Evolutionary conservation across 768 basidiomycete genomes (phyloP), one percentile per base, ranked within the genome.

Genomic region (Chalciporus sphaerocephalus): DNA sequence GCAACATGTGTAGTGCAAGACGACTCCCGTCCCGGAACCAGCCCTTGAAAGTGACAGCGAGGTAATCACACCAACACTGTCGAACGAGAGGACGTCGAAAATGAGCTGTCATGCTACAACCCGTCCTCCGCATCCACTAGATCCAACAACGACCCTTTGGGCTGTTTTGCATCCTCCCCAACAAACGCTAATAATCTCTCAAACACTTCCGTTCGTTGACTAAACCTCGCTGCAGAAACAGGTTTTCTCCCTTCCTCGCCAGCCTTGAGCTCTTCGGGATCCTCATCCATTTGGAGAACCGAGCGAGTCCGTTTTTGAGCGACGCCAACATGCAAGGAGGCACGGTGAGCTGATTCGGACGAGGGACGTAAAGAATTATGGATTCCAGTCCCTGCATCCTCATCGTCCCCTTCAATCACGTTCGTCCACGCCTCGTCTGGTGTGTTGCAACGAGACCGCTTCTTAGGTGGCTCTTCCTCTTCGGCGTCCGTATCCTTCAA

Each of bases 201-300:
- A 58, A 90, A 90, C 47, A 86, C 76, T 51, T 80, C 77, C 41
- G 76, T 84, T 28, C 88, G 74, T 65, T 85, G 81, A 30, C 66
- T 67, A 61, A 81, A 88, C 51, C 76, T 68, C 28, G 71, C 72
- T 1, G 72, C 70, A 2, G 75, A 68, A 42, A 79, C 46, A 37
- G 47, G 38, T 55, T 64, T 58, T 40, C 43, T 46, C 55, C 57
- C 42, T 13, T 68, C 61, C 43, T 68, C 69, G 30, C 55, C 46
- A 17, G 54, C 24, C 5, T 38, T 25, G 16, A 36, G 34, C 40
- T 67, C 67, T 16, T 55, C 48, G 0, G 64, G 59, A 34, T 66
- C 66, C 36, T 62, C 60, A 22, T 68, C 61, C 50, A 63, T 54
- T 5, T 48, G 46, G 27, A 62, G 42, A 24, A 62, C 46, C 0